Percentiles rank a stretch among this genome's conserved stretches.
These are phyloP conservation scores for Flaveria bidentis DNA, from an alignment of 129 eudicot genomes.

Conservation along the genomic window DNA sequence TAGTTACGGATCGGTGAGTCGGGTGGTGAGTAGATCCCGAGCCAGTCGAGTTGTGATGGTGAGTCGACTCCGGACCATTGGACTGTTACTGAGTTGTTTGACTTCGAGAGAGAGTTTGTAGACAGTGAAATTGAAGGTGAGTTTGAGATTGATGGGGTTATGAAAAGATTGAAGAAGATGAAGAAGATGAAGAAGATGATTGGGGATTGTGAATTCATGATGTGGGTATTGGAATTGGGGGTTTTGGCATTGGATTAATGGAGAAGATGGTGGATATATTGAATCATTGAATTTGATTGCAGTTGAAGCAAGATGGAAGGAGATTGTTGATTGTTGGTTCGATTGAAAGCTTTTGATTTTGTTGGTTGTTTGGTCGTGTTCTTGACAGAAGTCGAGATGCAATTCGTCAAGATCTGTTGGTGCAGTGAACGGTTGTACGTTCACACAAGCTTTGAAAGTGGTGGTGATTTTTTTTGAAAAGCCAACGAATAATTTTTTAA, in stretches of 20 bases:
- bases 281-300: constrained; percentile 10
- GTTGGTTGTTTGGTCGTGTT: constrained; percentile 32
- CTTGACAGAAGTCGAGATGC: constrained; percentile 34
- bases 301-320: constrained; percentile 13
- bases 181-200: constrained; percentile 21
- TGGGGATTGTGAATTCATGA: constrained; percentile 28
- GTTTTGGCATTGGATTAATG: constrained; percentile 15
- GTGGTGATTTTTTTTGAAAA: too few relatives aligned
- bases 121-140: constrained; percentile 46
- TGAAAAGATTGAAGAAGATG: constrained; percentile 23
- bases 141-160: constrained; percentile 29
- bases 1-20: constrained; percentile 53
- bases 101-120: constrained; percentile 45
- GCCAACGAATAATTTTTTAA: too few relatives aligned
- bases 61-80: constrained; percentile 63
- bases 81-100: constrained; percentile 61
- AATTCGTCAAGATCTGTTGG: constrained; percentile 6
- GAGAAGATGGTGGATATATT: constrained; percentile 25
- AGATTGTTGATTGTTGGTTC: constrained; percentile 8
- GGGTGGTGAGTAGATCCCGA: constrained; percentile 89
- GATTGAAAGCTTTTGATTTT: constrained; percentile 3
- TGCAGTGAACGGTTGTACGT: constrained; percentile 6
- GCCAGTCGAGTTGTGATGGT: constrained; percentile 84
- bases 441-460: neutral
- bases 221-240: constrained; percentile 9